Percentiles rank a stretch among this genome's conserved stretches.
Conservation (phyloP, 257 asterid species). For the Przewalskia tangutica region DNA sequence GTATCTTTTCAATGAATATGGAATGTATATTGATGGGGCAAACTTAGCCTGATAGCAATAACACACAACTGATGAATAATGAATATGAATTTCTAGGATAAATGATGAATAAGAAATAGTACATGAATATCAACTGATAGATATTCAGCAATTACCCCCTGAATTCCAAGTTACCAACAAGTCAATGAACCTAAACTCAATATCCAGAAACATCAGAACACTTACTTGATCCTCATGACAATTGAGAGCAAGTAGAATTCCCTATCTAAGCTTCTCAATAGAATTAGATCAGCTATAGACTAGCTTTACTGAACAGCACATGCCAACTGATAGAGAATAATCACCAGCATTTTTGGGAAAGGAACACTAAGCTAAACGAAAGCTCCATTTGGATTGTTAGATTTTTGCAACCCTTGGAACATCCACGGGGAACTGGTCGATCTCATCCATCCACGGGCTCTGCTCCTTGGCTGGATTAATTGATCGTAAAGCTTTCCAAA, state of each 20-base stretch:
- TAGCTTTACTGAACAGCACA: background rate
- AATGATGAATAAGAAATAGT: background rate
- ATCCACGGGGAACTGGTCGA: conserved; percentile 22
- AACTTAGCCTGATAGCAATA: background rate
- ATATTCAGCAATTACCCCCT: background rate
- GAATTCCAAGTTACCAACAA: background rate
- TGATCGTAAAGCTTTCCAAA: conserved; percentile 23
- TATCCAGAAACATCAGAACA: background rate
- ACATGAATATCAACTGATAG: background rate
- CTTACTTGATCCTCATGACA: background rate
- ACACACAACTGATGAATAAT: background rate
- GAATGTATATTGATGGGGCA: background rate
- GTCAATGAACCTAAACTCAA: conserved; percentile 1
- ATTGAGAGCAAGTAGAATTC: background rate
- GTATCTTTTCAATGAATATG: background rate
- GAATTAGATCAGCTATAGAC: conserved; percentile 4
- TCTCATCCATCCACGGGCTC: conserved; percentile 27
- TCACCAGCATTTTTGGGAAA: background rate
- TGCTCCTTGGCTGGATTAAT: conserved; percentile 26
- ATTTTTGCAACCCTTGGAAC: conserved; percentile 16
- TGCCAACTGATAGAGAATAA: background rate
- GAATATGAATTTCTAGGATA: background rate
- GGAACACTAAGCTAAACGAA: background rate
- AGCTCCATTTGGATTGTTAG: background rate
- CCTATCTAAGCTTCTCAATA: background rate